Evolutionary conservation across 768 basidiomycete genomes (phyloP).

Genomic region (Terana coerulea): DNA sequence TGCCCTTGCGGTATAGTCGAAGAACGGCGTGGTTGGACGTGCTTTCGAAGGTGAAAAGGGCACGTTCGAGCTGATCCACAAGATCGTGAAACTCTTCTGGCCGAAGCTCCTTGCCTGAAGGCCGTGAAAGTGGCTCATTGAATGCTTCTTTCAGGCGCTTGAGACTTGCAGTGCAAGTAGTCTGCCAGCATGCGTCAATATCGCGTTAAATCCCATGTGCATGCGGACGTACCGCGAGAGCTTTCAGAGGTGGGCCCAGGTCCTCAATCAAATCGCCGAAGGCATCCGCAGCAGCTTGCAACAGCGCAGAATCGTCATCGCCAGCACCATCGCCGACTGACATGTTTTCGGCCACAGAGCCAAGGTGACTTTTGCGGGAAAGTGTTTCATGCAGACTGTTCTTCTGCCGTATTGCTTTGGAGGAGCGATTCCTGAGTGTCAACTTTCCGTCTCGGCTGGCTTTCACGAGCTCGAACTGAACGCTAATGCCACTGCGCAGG

Average conservation of each 20-base stretch:
- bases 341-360: background rate
- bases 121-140: slow-evolving; percentile 37
- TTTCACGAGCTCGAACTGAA: slow-evolving; percentile 80
- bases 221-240: slow-evolving; percentile 50
- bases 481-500: slow-evolving; percentile 72
- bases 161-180: slow-evolving; percentile 56
- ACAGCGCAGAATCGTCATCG: slow-evolving; percentile 39
- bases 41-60: slow-evolving; percentile 70
- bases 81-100: slow-evolving; percentile 63
- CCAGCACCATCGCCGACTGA: slow-evolving; percentile 14
- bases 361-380: background rate
- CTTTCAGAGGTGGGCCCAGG: slow-evolving; percentile 71
- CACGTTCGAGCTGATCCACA: slow-evolving; percentile 62
- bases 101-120: slow-evolving; percentile 33
- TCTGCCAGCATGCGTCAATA: slow-evolving; percentile 32
- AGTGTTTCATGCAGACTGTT: background rate
- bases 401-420: background rate
- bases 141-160: slow-evolving; percentile 66
- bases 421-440: slow-evolving; percentile 28
- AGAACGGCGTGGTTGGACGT: slow-evolving; percentile 83
- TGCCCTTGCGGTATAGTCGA: slow-evolving; percentile 56
- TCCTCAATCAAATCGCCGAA: slow-evolving; percentile 81
- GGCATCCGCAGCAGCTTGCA: slow-evolving; percentile 63
- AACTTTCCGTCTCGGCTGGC: slow-evolving; percentile 48
- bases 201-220: background rate